Evolutionary conservation across 805 yeast genomes (phyloP).

Genomic region (Pichia heedii): DNA sequence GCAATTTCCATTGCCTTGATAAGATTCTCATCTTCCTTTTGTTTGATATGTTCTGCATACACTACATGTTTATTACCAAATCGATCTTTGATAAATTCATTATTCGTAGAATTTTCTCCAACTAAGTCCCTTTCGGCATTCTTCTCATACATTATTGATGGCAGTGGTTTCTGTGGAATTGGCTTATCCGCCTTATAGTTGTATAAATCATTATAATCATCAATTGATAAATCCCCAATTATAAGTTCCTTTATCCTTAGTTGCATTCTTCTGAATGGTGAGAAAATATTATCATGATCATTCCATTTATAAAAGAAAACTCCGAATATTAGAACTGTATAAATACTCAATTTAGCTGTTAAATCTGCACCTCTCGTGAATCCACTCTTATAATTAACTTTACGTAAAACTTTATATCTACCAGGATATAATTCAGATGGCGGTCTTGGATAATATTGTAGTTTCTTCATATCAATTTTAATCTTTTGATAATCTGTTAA

Average conservation of each 20-base stretch:
- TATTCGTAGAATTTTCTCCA: slow-evolving; percentile 27
- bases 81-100: slow-evolving; percentile 55
- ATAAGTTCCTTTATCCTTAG: slow-evolving; percentile 45
- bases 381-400: slow-evolving; percentile 42
- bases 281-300: slow-evolving; percentile 67
- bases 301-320: slow-evolving; percentile 79
- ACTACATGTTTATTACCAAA: slow-evolving; percentile 51
- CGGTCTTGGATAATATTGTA: slow-evolving; percentile 75
- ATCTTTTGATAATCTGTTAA: slow-evolving; percentile 61
- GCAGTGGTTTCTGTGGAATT: slow-evolving; percentile 31
- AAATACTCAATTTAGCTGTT: slow-evolving; percentile 43
- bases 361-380: slow-evolving; percentile 54
- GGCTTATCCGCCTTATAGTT: slow-evolving; percentile 31
- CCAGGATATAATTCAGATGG: slow-evolving; percentile 68
- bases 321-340: slow-evolving; percentile 44
- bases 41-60: slow-evolving; percentile 64
- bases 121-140: slow-evolving; percentile 26
- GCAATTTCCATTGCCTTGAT: slow-evolving; percentile 36
- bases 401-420: slow-evolving; percentile 60
- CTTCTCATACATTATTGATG: slow-evolving; percentile 30
- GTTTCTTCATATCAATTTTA: slow-evolving; percentile 61
- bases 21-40: slow-evolving; percentile 54
- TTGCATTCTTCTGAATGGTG: slow-evolving; percentile 56
- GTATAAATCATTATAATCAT: slow-evolving; percentile 56
- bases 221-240: slow-evolving; percentile 44